These are phyloP conservation scores for Nicotiana noctiflora DNA, from an alignment of 257 asterid species.

Conservation along the genomic window DNA sequence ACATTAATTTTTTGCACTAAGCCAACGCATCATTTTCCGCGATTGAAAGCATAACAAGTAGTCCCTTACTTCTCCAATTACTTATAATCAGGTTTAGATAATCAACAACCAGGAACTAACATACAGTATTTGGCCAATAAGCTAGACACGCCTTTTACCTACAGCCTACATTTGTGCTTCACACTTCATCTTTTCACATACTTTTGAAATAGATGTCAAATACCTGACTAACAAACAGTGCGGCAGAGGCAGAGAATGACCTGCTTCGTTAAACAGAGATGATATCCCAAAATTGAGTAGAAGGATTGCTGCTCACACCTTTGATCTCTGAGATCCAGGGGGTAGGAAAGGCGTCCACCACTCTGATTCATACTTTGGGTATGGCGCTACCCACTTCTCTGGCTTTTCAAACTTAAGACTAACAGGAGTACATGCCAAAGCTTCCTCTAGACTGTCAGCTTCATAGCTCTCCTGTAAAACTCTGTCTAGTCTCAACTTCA, in stretches of 20 bases:
- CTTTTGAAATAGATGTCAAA: not conserved
- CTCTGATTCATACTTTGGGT: conserved; percentile 68
- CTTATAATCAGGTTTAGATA: not conserved
- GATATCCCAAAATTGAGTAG: conserved; percentile 13
- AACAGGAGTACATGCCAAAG: conserved; percentile 63
- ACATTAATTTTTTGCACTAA: not conserved
- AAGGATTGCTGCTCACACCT: conserved; percentile 32
- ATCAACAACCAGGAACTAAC: not conserved
- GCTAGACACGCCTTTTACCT: not conserved
- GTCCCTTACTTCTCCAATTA: not conserved
- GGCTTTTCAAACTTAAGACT: conserved; percentile 63
- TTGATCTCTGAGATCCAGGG: conserved; percentile 29
- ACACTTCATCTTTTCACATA: conserved; percentile 2
- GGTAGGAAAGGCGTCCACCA: conserved; percentile 85
- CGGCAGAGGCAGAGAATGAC: not conserved
- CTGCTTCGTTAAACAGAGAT: conserved; percentile 11
- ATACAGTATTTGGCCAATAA: not conserved
- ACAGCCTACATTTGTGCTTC: not conserved
- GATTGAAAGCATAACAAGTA: not conserved
- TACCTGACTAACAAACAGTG: conserved; percentile 13
- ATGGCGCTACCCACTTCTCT: conserved; percentile 81
- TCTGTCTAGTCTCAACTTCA: conserved; percentile 79
- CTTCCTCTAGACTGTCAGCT: conserved; percentile 63
- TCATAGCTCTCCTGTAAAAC: conserved; percentile 74
- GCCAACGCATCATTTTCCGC: not conserved